Evolutionary conservation across 352 stramenopile genomes (phyloP), one percentile per base, ranked within the genome.

Genomic region (Globisporangium ultimum): DNA sequence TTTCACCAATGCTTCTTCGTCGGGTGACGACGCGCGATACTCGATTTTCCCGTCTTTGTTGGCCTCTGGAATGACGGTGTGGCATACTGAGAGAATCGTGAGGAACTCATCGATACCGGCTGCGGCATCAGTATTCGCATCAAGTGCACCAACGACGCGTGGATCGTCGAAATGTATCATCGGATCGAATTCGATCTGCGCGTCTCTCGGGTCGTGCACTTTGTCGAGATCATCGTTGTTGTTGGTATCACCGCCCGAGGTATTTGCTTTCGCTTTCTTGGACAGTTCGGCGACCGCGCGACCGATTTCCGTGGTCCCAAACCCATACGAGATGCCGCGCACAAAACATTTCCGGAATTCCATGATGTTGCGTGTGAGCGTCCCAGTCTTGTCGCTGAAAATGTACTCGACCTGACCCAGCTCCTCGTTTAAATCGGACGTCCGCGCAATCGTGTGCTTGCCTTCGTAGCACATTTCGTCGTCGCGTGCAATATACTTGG

Each of bases 381-480:
- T 99, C 10, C 97, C 97, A 10, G 97, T 99, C 71, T 99, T 99
- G 74, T 99, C 97, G 24, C 84, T 98, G 79, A 99, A 99, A 14
- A 99, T 95, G 63, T 99, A 98, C 61, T 98, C 80, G 24, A 99
- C 86, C 71, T 98, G 88, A 2, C 96, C 97, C 2, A 98, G 68
- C 53, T 98, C 89, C 68, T 96, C 92, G 50, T 96, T 97, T 50
- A 98, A 67, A 53, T 97, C 88, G 0, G 89, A 96, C 8, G 86
- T 97, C 12, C 93, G 75, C 13, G 84, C 91, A 34, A 92, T 82
- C 32, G 89, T 84, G 32, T 70, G 84, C 18, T 80, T 97, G 49
- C 89, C 88, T 36, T 90, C 77, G 65, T 98, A 76, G 53, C 71
- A 89, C 89, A 97, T 96, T 28, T 84, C 68, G 0, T 70, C 43